Evolutionary conservation across 441 rosid genomes (phyloP), one percentile per base, ranked within the genome.

Genomic region (Melastoma candidum): DNA sequence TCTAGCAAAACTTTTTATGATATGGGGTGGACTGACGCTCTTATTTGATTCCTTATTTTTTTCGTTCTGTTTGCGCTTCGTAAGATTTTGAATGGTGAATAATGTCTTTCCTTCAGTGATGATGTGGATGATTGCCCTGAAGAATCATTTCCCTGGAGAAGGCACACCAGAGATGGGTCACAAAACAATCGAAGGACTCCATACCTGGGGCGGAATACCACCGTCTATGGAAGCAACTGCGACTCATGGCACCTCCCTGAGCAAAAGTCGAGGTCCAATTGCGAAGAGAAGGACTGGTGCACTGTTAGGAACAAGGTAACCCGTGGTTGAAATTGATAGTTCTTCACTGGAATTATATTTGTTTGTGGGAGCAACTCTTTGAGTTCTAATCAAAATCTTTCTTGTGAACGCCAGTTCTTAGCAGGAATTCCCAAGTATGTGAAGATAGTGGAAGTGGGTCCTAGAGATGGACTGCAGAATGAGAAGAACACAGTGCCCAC

Each of bases 391-490:
- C 4, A 24, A 14, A 27, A 8, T 54, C 51, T 44, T 47, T 27
- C 56, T 54, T 65, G 63, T 56, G 24, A 51, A 46, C 49, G 64
- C 51, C 73, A 85, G 97, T 69, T 84, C 70, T 59, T 82, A 71
- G 71, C 51, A 68, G 92, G 75, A 12, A 65, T 85, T 11, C 97
- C 95, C 1, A 77, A 71, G 54, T 84, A 71, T 81, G 98, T 93
- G 79, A 93, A 93, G 90, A 84, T 93, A 53, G 97, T 93, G 56
- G 98, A 93, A 84, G 97, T 86, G 61, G 98, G 97, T 76, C 95
- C 97, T 2, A 84, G 98, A 68, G 98, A 93, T 75, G 98, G 98
- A 57, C 68, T 93, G 46, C 97, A 93, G 56, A 93, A 88, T 66
- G 98, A 93, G 88, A 85, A 93, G 71, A 72, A 75, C 67, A 81